Evolutionary conservation across 2,329 filamentous ascomycete species (phyloP), one percentile per base, ranked within the genome.

Genomic region (Zasmidium angulare): DNA sequence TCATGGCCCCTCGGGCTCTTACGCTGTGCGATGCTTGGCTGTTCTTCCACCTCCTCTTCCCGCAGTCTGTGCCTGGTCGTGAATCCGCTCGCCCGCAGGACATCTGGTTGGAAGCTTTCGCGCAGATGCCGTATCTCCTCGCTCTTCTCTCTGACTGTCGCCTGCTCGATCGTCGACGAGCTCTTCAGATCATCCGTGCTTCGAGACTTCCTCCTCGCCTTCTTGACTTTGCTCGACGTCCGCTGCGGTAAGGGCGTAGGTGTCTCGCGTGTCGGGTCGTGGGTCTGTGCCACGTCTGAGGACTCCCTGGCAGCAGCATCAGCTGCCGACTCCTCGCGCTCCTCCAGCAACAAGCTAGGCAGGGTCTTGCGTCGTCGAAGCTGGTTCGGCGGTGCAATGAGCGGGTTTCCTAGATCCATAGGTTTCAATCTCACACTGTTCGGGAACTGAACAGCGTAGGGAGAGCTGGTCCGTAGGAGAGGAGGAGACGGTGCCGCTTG

Each of bases 71-170:
- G n/a, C 19, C 50, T 56, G 26, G 62, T 53, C 9, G 54, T 60
- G 58, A 71, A 68, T 17, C 69, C 70, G 23, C 68, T 69, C 3
- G 68, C 68, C 4, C 69, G 68, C 22, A 71, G 48, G 2, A 72
- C 67, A 48, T 63, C 61, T 47, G 63, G 52, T 60, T 68, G 48
- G 46, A 69, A 66, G 64, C 71, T 74, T 50, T 73, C 71, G 9
- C 73, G 65, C 74, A 73, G 74, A 52, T 69, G 72, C 36, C 67
- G 59, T 23, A 75, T 74, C 65, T 75, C 74, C 23, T 71, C 69
- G 52, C 68, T 73, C 53, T 71, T 68, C 55, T 74, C 71, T 23
- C 71, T 63, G 0, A 66, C 57, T n/a, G 66, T 53, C 23, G 63
- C 61, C 12, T 60, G 56, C 46, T 63, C 56, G 17, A 58, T 29